Evolutionary conservation across 352 stramenopile species (phyloP).

Genomic region (Globisporangium iwayamae): DNA sequence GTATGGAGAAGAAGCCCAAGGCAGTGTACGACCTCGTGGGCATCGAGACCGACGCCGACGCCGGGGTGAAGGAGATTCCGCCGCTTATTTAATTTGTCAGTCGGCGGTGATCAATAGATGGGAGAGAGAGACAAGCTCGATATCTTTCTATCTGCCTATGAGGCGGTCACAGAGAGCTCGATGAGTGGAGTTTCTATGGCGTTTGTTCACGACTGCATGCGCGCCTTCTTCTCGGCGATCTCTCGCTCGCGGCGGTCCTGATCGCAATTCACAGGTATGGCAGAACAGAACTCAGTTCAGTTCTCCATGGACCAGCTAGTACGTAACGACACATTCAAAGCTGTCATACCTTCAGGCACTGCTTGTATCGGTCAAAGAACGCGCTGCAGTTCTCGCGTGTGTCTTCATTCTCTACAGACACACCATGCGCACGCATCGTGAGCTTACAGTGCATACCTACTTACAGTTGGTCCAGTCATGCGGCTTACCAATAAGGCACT

Average conservation of each 20-base stretch:
- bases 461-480: not conserved
- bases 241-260: slow-evolving; percentile 41
- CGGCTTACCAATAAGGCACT: slow-evolving; percentile 49
- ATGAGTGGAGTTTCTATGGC: not conserved
- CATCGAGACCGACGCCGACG: slow-evolving; percentile 71
- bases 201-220: slow-evolving; percentile 12
- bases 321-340: not conserved
- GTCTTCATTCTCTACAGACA: slow-evolving; percentile 41
- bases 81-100: slow-evolving; percentile 51
- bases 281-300: not conserved
- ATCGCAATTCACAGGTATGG: not conserved
- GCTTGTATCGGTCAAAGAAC: slow-evolving; percentile 70
- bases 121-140: not conserved
- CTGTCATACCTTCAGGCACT: slow-evolving; percentile 43
- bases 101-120: not conserved
- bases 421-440: not conserved
- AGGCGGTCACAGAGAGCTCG: not conserved
- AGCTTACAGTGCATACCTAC: not conserved
- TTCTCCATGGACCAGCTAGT: not conserved
- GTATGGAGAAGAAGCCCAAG: slow-evolving; percentile 82
- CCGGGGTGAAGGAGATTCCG: slow-evolving; percentile 62
- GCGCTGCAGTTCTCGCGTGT: slow-evolving; percentile 38
- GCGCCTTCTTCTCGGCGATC: slow-evolving; percentile 29
- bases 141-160: not conserved
- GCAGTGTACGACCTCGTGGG: slow-evolving; percentile 52